Percentiles rank a stretch among this genome's conserved stretches.
Evolutionary conservation across 1,284 basidiomycete genomes (phyloP).

Genomic region (Ustilago xerochloae): DNA sequence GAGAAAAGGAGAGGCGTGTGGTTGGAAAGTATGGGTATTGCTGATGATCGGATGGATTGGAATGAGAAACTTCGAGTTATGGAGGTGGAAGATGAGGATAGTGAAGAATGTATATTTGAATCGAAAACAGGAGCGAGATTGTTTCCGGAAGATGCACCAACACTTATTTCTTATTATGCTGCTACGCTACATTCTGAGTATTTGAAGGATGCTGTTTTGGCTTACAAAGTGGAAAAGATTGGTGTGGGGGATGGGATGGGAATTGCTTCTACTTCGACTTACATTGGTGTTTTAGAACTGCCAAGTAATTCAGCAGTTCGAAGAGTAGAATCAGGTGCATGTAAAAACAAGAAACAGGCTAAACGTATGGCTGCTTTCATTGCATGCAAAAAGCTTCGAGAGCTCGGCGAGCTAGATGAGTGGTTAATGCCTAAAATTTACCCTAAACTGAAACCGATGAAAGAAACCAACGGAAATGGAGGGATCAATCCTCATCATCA

Average conservation of each 20-base stretch:
- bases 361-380: constrained; percentile 46
- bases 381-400: constrained; percentile 37
- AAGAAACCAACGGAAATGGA: not conserved
- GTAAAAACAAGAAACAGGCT: constrained; percentile 38
- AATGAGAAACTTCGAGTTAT: constrained; percentile 16
- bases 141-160: constrained; percentile 39
- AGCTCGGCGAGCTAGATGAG: constrained; percentile 48
- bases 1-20: constrained; percentile 32
- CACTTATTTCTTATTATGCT: constrained; percentile 41
- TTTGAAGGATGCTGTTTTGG: constrained; percentile 23
- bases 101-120: constrained; percentile 19
- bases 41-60: constrained; percentile 8
- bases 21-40: constrained; percentile 27
- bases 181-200: constrained; percentile 34
- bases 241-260: constrained; percentile 6
- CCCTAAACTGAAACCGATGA: not conserved
- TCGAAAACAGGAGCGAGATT: constrained; percentile 42
- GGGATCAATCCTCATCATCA: constrained; percentile 24
- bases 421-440: constrained; percentile 38
- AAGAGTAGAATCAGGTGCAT: constrained; percentile 22
- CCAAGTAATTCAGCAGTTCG: constrained; percentile 36
- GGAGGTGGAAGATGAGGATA: constrained; percentile 12
- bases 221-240: constrained; percentile 16
- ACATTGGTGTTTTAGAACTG: constrained; percentile 27
- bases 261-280: not conserved